These are phyloP conservation scores for Clonostachys rosea DNA, from an alignment of 2,329 filamentous ascomycete species.

Conservation along the genomic window DNA sequence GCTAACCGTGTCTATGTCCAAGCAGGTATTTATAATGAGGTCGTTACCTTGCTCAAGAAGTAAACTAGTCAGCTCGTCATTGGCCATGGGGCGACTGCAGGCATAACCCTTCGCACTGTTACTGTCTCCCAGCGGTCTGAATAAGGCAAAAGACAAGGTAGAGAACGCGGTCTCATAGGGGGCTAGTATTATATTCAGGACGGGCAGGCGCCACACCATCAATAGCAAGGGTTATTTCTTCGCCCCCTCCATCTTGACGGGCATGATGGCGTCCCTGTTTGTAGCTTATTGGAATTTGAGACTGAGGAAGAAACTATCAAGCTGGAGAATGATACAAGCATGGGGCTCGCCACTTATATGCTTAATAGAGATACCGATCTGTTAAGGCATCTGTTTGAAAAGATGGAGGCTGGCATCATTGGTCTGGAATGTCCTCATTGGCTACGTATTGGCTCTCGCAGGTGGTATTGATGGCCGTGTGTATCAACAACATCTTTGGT, in stretches of 20 bases:
- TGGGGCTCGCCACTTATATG: conserved; percentile 70
- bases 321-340: conserved; percentile 60
- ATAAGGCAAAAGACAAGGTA: conserved; percentile 49
- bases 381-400: conserved; percentile 35
- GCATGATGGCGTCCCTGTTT: conserved; percentile 25
- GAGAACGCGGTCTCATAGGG: conserved; percentile 60
- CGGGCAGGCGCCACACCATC: conserved; percentile 17
- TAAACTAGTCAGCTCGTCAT: neutral
- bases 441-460: too few species aligned
- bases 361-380: conserved; percentile 45
- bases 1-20: conserved; percentile 51
- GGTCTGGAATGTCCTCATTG: conserved; percentile 15
- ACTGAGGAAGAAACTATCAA: conserved; percentile 66
- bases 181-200: conserved; percentile 56
- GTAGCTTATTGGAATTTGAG: conserved; percentile 62
- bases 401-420: conserved; percentile 40
- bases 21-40: conserved; percentile 11
- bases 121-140: conserved; percentile 50
- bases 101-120: conserved; percentile 56
- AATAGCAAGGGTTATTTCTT: too few species aligned
- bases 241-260: too few species aligned
- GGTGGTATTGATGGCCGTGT: conserved; percentile 8
- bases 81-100: conserved; percentile 54
- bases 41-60: conserved; percentile 1
- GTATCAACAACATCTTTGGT: conserved; percentile 22